Percentiles rank a stretch among this genome's conserved stretches.
These are phyloP conservation scores for Exophiala sp. DNA, from an alignment of 2,329 filamentous ascomycete species.

Conservation along the genomic window DNA sequence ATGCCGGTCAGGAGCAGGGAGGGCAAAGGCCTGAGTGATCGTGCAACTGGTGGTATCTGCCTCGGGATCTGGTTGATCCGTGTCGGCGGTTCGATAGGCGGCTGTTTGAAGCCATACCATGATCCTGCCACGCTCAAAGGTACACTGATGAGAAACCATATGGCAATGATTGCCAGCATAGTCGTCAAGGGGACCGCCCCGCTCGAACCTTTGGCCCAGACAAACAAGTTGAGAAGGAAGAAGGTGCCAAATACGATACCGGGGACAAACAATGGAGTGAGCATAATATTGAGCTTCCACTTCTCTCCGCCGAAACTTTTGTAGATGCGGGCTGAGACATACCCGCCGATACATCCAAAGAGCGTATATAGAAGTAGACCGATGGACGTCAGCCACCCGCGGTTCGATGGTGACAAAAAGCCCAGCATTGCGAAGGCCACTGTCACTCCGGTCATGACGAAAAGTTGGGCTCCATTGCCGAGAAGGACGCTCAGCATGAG, in stretches of 20 bases:
- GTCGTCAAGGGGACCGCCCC: conserved; percentile 94
- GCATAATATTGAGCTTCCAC: conserved; percentile 88
- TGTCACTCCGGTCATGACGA: conserved; percentile 94
- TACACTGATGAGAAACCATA: conserved; percentile 96
- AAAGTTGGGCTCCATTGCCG: conserved; percentile 90
- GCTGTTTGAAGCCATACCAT: conserved; percentile 82
- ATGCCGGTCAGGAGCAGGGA: conserved; percentile 89
- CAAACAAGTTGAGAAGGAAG: conserved; percentile 91
- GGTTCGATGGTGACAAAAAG: conserved; percentile 91
- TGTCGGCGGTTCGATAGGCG: conserved; percentile 68
- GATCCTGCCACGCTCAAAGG: conserved; percentile 84
- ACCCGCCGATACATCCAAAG: conserved; percentile 87
- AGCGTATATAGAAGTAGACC: conserved; percentile 91
- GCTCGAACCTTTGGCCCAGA: conserved; percentile 87
- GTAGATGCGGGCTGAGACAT: conserved; percentile 83
- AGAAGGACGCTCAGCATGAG: conserved; percentile 80
- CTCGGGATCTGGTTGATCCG: conserved; percentile 97
- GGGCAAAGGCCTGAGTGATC: conserved; percentile 78
- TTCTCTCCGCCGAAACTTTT: conserved; percentile 86
- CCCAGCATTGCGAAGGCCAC: conserved; percentile 90
- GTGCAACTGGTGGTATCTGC: conserved; percentile 79
- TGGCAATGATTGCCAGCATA: conserved; percentile 86
- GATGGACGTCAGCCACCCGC: conserved; percentile 85
- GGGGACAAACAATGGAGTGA: conserved; percentile 81
- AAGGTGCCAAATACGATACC: conserved; percentile 79